Conservation (phyloP, 345 rosid species). For the Limnanthes douglasii region DNA sequence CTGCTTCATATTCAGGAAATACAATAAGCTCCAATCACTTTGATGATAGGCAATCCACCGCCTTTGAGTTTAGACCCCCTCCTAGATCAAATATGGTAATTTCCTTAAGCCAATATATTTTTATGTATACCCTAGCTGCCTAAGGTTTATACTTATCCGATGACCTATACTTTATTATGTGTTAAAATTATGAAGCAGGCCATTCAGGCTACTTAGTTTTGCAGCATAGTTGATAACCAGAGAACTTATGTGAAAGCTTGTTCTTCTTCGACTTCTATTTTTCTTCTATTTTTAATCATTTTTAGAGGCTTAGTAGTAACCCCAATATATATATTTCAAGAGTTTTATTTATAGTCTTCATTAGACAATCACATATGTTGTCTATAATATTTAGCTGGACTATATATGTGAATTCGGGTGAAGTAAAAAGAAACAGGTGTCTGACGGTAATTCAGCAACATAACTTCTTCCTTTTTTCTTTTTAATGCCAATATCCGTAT, state of each 20-base stretch:
- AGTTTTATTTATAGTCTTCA: too few species aligned
- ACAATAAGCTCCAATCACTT: slow-evolving; percentile 23
- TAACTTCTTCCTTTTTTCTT: too few species aligned
- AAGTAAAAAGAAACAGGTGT: too few species aligned
- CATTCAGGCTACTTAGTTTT: not conserved
- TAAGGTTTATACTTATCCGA: not conserved
- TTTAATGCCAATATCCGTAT: too few species aligned
- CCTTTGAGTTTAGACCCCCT: slow-evolving; percentile 74
- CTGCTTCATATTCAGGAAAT: slow-evolving; percentile 22
- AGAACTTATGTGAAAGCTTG: slow-evolving; percentile 1
- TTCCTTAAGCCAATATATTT: slow-evolving; percentile 3
- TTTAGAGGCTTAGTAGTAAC: too few species aligned
- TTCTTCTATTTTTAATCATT: too few species aligned
- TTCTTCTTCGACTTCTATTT: not conserved
- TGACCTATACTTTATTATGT: not conserved
- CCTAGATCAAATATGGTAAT: slow-evolving; percentile 57
- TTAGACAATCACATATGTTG: too few species aligned
- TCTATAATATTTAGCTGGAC: too few species aligned
- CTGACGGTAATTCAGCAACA: too few species aligned
- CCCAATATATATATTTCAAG: too few species aligned
- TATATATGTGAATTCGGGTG: too few species aligned
- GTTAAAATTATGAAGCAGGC: not conserved
- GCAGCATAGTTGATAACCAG: not conserved
- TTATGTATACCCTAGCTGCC: slow-evolving; percentile 1
- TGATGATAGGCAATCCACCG: slow-evolving; percentile 29